Base-by-base conservation (phyloP, 106 monocot genomes). In the Narthecium ossifragum region DNA sequence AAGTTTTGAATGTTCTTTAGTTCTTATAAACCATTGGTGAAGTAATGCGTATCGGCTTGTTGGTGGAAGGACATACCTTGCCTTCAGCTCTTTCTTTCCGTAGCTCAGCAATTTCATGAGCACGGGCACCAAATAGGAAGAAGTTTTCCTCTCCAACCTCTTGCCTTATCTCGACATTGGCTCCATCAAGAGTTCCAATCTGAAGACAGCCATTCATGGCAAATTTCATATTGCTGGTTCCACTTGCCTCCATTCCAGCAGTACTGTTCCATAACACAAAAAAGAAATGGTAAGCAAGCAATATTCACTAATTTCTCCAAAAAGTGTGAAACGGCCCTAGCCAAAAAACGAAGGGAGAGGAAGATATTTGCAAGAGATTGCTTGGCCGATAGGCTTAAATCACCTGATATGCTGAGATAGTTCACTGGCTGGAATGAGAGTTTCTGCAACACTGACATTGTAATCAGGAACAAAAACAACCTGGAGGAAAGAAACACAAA, bases 211-310 rank as follows among this genome's bases (percentile, higher is more conserved):
- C 98, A 75, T 98, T 98, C 98, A 98, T 98, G 1, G 86, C 43
- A 72, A 98, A 98, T 73, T 98, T 98, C 98, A 98, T 98, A 54
- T 98, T 98, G 70, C 98, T 98, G 21, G 98, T 98, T 56, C 98
- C 91, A 64, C 98, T 96, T 29, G 96, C 96, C 59, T 96, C 96
- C 96, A 96, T 96, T 29, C 96, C 96, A 68, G 98, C 98, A 60
- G 98, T 98, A 66, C 96, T 96, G 69, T 7, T 31, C 24, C 5
- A 20, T 47, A 28, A 53, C 34, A 33, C 34, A 45, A 24, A 22
- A 46, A 28, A 2, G 20, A n/a, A 41, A 52, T 22, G n/a, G 14
- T 23, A n/a, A 21, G 31, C 0, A n/a, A 21, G 1, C 10, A 52
- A 12, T 23, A 9, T 18, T 5, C 52, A 52, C 20, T 52, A 3